These are phyloP conservation scores for Vittaforma corneae DNA, from an alignment of 371 early-diverging fungal species.

Conservation along the genomic window DNA sequence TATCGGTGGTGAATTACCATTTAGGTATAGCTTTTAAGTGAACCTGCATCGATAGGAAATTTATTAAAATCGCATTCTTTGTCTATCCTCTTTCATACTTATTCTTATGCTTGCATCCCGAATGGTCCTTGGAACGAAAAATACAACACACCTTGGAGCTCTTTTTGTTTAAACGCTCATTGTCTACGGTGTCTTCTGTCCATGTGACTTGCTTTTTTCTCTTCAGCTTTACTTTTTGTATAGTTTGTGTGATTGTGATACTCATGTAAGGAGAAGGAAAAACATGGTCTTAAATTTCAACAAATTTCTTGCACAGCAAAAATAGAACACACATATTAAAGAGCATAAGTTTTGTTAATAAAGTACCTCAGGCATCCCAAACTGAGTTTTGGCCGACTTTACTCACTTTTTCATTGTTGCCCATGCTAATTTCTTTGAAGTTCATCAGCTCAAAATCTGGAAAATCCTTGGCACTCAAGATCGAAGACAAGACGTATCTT, in stretches of 20 bases:
- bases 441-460: conserved; percentile 17
- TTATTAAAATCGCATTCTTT: too few species aligned
- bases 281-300: too few species aligned
- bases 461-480: conserved; percentile 28
- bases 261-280: neutral
- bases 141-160: conserved; percentile 58
- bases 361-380: too few species aligned
- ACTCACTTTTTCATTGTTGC: neutral
- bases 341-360: too few species aligned
- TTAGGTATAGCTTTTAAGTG: too few species aligned
- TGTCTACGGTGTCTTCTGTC: conserved; percentile 55
- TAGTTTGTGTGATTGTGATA: conserved; percentile 2
- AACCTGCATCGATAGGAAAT: too few species aligned
- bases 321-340: too few species aligned
- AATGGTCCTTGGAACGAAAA: conserved; percentile 37
- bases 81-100: conserved; percentile 47
- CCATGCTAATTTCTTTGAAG: neutral
- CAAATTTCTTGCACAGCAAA: too few species aligned
- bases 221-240: neutral
- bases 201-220: conserved; percentile 53
- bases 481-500: conserved; percentile 36
- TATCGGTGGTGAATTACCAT: too few species aligned
- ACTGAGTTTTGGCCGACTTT: too few species aligned
- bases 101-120: conserved; percentile 33
- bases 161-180: conserved; percentile 53